Conservation (phyloP, 2,329 filamentous ascomycete genomes). For the Colletotrichum brevisporum region DNA sequence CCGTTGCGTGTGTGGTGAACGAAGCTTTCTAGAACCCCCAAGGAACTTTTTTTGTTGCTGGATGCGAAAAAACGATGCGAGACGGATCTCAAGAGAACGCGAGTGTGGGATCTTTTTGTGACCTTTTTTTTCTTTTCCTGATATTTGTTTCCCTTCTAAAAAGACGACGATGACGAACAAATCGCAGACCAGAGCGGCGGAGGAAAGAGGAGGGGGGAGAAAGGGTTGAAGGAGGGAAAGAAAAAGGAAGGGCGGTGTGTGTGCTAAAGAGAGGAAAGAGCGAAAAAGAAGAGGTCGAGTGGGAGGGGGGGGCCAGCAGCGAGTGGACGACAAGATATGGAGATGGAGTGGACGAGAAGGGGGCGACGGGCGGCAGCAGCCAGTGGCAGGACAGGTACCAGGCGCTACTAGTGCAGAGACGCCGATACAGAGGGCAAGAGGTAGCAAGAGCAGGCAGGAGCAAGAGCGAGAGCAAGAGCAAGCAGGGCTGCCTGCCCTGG, state of each 20-base stretch:
- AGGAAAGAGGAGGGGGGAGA: slow-evolving; percentile 44
- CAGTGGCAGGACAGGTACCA: background rate
- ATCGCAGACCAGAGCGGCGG: slow-evolving; percentile 43
- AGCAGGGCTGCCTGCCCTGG: slow-evolving; percentile 26
- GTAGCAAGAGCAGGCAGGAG: background rate
- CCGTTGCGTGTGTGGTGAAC: slow-evolving; percentile 23
- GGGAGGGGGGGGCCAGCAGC: slow-evolving; percentile 47
- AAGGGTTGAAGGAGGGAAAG: slow-evolving; percentile 46
- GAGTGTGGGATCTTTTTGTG: slow-evolving; percentile 18
- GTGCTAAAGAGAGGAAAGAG: slow-evolving; percentile 49
- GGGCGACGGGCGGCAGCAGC: slow-evolving; percentile 48
- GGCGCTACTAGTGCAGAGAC: too few relatives aligned
- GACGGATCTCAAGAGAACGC: slow-evolving; percentile 40
- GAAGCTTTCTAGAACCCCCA: slow-evolving; percentile 38
- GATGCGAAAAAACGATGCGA: slow-evolving; percentile 40
- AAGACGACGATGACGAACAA: slow-evolving; percentile 48
- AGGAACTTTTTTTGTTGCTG: slow-evolving; percentile 20
- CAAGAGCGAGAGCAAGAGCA: slow-evolving; percentile 20
- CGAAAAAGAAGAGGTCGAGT: slow-evolving; percentile 49
- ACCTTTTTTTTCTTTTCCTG: slow-evolving; percentile 27
- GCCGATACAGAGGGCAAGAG: too few relatives aligned
- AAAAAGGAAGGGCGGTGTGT: slow-evolving; percentile 50
- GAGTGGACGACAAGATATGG: slow-evolving; percentile 44
- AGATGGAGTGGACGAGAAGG: slow-evolving; percentile 50
- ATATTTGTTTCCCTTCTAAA: slow-evolving; percentile 40